Evolutionary conservation across 352 stramenopile genomes (phyloP), one percentile per base, ranked within the genome.

Genomic region (Phytophthora idaei): DNA sequence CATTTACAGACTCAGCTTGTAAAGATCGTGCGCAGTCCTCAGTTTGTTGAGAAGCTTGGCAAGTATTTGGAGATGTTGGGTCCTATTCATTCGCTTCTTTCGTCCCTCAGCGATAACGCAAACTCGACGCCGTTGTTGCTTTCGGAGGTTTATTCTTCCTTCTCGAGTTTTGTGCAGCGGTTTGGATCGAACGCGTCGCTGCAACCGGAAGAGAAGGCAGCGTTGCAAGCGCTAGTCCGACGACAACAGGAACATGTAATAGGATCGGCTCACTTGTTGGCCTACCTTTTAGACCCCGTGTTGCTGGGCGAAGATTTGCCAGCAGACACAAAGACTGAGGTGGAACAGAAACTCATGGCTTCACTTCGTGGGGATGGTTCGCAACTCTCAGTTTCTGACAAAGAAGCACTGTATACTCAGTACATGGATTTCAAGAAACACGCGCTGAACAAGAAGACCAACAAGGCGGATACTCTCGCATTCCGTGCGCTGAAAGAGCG

Each of bases 401-500:
- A 80, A 54, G 60, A 83, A 61, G 66, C 56, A n/a, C 42, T 89
- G 55, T 77, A 67, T 46, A 37, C 68, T 14, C 72, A 89, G 67
- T 86, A 85, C 55, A 76, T 74, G 27, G 73, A 78, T 37, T 89
- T 81, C 39, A 76, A 82, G 54, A 69, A 83, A 53, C 57, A 47
- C 2, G 54, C 69, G 1, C 39, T 68, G 52, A 69, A 83, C 49
- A 61, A 76, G 51, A 74, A 73, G 31, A 64, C 47, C 29, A 62
- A 65, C 45, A 74, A 69, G 32, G 67, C 67, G 1, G 69, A 81
- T 31, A 66, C 75, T 1, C 74, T 85, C 11, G 73, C 73, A 25
- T 78, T 74, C 14, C 66, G 71, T 3, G 78, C 77, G 58, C 57
- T 86, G 36, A 83, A 80, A 63, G 73, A 85, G 39, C 67, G 77